Percentiles rank a stretch among this genome's conserved stretches.
Conservation (phyloP, 345 rosid species). For the Cardiospermum halicacabum region DNA sequence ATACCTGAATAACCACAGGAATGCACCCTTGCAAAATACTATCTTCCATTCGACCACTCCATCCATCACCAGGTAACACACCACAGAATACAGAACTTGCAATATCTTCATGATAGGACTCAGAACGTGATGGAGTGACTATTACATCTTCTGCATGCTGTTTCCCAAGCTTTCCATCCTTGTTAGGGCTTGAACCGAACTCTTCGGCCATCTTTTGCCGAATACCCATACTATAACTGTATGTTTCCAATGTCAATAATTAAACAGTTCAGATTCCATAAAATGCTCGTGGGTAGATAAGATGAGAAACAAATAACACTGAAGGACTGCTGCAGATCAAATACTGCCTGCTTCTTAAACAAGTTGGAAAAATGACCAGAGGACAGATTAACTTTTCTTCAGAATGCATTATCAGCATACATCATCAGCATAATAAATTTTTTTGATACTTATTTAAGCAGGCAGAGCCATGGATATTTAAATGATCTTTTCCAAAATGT, state of each 20-base stretch:
- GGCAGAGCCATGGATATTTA: constrained; percentile 4
- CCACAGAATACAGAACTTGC: constrained; percentile 89
- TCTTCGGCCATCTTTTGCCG: constrained; percentile 86
- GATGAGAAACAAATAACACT: constrained; percentile 7
- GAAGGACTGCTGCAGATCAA: background rate
- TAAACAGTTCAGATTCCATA: constrained; percentile 1
- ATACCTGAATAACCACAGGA: constrained; percentile 95
- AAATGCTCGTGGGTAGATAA: background rate
- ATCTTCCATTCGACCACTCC: constrained; percentile 99
- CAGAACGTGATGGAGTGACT: constrained; percentile 64
- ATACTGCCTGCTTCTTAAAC: background rate
- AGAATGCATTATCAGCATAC: background rate
- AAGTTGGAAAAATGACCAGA: background rate
- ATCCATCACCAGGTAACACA: constrained; percentile 97
- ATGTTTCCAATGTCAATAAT: constrained; percentile 13
- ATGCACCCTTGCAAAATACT: constrained; percentile 94
- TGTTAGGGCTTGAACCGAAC: constrained; percentile 92
- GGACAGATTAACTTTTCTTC: background rate
- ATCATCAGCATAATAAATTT: background rate
- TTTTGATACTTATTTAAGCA: background rate
- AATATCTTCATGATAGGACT: constrained; percentile 58
- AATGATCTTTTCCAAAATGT: background rate
- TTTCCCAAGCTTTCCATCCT: constrained; percentile 87
- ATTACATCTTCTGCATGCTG: constrained; percentile 74
- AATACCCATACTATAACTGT: constrained; percentile 97